Evolutionary conservation across 129 eudicot species (phyloP).

Genomic region (Deinandra increscens): DNA sequence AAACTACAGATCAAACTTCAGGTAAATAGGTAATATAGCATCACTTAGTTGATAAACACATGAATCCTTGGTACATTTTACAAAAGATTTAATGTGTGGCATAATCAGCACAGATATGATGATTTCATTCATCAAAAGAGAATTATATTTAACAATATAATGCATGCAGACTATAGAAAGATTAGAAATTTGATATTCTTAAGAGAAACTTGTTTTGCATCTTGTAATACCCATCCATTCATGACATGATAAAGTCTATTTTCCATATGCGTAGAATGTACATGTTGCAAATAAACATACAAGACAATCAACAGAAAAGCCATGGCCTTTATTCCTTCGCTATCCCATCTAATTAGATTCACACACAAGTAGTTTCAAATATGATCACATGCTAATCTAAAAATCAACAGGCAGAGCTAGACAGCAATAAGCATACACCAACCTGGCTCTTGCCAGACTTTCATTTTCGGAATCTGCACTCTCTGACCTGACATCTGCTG

Average conservation of each 20-base stretch:
- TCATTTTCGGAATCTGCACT: constrained; percentile 30
- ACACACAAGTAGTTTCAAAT: not conserved
- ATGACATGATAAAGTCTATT: not conserved
- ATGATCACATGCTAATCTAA: not conserved
- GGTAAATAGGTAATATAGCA: not conserved
- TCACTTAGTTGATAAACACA: not conserved
- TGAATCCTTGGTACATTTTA: not conserved
- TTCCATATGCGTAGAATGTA: not conserved
- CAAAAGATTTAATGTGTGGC: not conserved
- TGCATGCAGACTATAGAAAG: not conserved
- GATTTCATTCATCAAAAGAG: not conserved
- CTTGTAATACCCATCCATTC: not conserved
- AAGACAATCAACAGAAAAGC: constrained; percentile 9
- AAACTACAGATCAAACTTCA: not conserved
- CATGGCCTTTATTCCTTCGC: not conserved
- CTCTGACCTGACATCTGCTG: constrained; percentile 29
- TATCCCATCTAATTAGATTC: not conserved
- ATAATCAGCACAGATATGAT: not conserved
- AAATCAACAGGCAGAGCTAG: not conserved
- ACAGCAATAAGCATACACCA: constrained; percentile 19
- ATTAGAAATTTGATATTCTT: not conserved
- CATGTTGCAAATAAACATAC: constrained; percentile 1
- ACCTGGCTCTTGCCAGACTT: constrained; percentile 51
- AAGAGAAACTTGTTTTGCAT: not conserved
- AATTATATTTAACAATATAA: not conserved